Evolutionary conservation across 23 red algal genomes (phyloP).

Genomic region (Gracilaria vermiculophylla): DNA sequence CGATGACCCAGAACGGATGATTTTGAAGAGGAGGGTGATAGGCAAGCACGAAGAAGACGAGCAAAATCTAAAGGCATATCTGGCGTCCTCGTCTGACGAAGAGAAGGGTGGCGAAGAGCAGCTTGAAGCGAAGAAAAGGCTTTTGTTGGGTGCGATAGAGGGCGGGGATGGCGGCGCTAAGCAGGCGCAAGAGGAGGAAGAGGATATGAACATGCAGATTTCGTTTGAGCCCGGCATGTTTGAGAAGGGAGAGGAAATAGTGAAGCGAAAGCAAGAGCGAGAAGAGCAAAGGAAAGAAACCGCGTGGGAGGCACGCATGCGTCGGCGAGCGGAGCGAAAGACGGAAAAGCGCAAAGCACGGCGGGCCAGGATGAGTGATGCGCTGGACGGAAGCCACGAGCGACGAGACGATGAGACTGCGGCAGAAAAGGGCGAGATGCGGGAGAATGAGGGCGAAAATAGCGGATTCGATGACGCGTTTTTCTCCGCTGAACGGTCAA

Average conservation of each 20-base stretch:
- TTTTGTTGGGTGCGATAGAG: conserved; percentile 13
- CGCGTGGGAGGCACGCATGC: conserved; percentile 85
- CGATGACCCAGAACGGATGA: conserved; percentile 70
- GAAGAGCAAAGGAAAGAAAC: conserved; percentile 66
- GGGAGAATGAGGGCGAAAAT: neutral
- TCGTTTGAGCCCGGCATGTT: conserved; percentile 82
- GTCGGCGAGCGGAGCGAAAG: conserved; percentile 76
- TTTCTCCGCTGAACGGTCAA: conserved; percentile 46
- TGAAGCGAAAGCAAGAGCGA: conserved; percentile 52
- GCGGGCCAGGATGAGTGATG: conserved; percentile 19
- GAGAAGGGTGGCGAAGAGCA: conserved; percentile 4
- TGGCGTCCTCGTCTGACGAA: conserved; percentile 69
- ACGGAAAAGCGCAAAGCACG: conserved; percentile 56
- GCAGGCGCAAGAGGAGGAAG: conserved; percentile 24
- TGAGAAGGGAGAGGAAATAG: conserved; percentile 77
- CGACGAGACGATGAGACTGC: no score
- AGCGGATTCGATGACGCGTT: conserved; percentile 69
- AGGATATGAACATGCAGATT: conserved; percentile 74
- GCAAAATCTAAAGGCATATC: conserved; percentile 91
- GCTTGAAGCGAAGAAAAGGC: conserved; percentile 22
- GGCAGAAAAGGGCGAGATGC: neutral
- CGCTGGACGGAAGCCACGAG: no score
- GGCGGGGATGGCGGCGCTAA: conserved; percentile 14
- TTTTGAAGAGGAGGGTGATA: conserved; percentile 71
- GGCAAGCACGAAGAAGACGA: conserved; percentile 81